Evolutionary conservation across 2,329 filamentous ascomycete species (phyloP), one percentile per base, ranked within the genome.

Genomic region (Phaeosphaeriaceae sp.): DNA sequence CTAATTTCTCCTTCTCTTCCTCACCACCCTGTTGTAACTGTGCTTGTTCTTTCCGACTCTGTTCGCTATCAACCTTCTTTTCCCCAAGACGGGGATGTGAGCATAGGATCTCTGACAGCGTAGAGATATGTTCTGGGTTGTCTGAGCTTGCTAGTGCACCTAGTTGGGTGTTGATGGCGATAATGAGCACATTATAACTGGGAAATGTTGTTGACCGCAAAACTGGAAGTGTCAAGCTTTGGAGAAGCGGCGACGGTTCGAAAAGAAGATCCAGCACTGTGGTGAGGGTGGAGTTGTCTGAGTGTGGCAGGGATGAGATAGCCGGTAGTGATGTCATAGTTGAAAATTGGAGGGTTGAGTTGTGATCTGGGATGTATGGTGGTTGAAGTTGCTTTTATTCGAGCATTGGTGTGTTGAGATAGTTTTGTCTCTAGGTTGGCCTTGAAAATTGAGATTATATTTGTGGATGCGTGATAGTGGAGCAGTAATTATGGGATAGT

Each of bases 51-150:
- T 83, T 83, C n/a, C 81, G 80, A 55, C 89, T 94, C 74, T 92
- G 84, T 43, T 84, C 87, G 63, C 89, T 95, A n/a, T 91, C 87
- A 33, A 92, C 85, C 68, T 87, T 89, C 72, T 88, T 87, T 62
- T 87, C 88, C 11, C 92, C 92, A 7, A 97, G 82, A 2, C 92
- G 83, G 1, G 92, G 92, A 71, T 97, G 92, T 7, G 90, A 87
- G 42, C 85, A 86, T 1, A 97, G 79, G 49, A 96, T 92, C 13
- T 80, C 79, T 35, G 90, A 83, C 0, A 97, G 81, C 52, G 79
- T 83, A 41, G 76, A 64, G 6, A 77, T 81, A 52, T 86, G 80
- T 30, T 76, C 76, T 74, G 80, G 23, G 72, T 46, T 42, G 6
- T 41, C 26, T 3, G 67, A 68, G 17, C 30, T 34, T 0, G 68